Evolutionary conservation across 768 basidiomycete genomes (phyloP), one percentile per base, ranked within the genome.

Genomic region (Tubosaeta brunneosetosa): DNA sequence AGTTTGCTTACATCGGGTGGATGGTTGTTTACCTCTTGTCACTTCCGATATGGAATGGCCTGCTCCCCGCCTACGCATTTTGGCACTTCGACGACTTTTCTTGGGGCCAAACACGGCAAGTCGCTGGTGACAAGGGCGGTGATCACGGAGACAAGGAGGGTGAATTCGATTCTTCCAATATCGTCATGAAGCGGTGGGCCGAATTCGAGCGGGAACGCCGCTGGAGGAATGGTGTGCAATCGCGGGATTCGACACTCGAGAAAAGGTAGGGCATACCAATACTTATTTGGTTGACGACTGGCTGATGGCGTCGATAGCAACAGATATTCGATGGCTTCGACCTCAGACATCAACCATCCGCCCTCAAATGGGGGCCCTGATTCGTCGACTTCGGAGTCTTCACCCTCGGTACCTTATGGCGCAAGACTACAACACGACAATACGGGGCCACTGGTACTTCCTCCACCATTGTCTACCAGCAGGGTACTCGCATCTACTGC

Each of bases 41-140:
- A 8, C 76, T 98, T 27, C 94, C 95, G 3, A 83, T 98, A 45
- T 99, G 97, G 97, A 98, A 98, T 74, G 92, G 94, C 62, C 76
- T 97, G 52, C 79, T 98, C 2, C 95, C 95, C 1, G 86, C 90
- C 3, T 99, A 99, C 70, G 83, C 94, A n/a, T 97, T 89, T 74
- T 94, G 94, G 91, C 94, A 97, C 72, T 95, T 99, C 71, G 97
- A 97, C 66, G 97, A 97, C 77, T 97, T 91, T 74, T 91, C 89
- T 22, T 94, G 93, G 92, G 97, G 97, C 72, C 87, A 94, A 73
- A 98, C 97, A 33, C 80, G 97, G 55, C 85, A 83, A 71, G 72
- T 87, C 55, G 77, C 81, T 29, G 93, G 93, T 9, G 88, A 87
- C 62, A 83, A 80, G 61, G 82, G 77, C 40, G 79, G 72, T 34